Conservation (phyloP, 495 filamentous ascomycete species). For the Talaromyces trachyspermus region DNA sequence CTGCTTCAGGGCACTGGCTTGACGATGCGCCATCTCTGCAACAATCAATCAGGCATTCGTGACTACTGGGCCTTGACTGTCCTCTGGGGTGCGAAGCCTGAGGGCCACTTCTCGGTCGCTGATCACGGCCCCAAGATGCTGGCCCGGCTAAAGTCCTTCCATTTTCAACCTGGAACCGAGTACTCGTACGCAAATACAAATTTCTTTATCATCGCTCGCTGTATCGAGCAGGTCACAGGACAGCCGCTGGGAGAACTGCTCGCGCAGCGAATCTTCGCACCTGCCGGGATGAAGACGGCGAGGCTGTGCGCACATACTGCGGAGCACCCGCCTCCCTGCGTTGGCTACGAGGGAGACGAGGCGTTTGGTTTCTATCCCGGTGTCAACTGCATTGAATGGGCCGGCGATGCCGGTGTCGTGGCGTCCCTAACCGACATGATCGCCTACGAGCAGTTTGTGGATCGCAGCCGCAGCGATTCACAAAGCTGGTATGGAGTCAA, state of each 20-base stretch:
- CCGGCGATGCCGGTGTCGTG: constrained; percentile 28
- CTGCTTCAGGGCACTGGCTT: constrained; percentile 11
- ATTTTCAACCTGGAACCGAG: constrained; percentile 25
- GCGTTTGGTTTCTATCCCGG: constrained; percentile 14
- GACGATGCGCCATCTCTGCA: constrained; percentile 19
- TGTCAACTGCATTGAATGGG: constrained; percentile 26
- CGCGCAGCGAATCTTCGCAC: constrained; percentile 17
- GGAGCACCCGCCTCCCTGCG: constrained; percentile 20
- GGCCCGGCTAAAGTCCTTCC: constrained; percentile 20
- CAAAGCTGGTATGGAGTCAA: constrained; percentile 20
- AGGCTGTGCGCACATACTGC: constrained; percentile 21
- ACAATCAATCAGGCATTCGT: constrained; percentile 28
- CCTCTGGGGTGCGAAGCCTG: constrained; percentile 24
- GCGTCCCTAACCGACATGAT: constrained; percentile 30
- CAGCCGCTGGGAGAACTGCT: constrained; percentile 20
- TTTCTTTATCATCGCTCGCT: constrained; percentile 22
- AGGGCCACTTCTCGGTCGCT: constrained; percentile 18
- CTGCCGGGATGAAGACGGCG: constrained; percentile 27
- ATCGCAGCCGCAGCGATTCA: constrained; percentile 14
- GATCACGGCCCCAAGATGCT: constrained; percentile 10
- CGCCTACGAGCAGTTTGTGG: constrained; percentile 24
- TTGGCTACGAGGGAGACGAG: constrained; percentile 28
- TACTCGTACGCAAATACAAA: constrained; percentile 28
- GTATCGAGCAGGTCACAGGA: constrained; percentile 21
- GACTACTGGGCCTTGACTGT: constrained; percentile 32